Evolutionary conservation across 441 rosid species (phyloP).

Genomic region (Viola pubescens): DNA sequence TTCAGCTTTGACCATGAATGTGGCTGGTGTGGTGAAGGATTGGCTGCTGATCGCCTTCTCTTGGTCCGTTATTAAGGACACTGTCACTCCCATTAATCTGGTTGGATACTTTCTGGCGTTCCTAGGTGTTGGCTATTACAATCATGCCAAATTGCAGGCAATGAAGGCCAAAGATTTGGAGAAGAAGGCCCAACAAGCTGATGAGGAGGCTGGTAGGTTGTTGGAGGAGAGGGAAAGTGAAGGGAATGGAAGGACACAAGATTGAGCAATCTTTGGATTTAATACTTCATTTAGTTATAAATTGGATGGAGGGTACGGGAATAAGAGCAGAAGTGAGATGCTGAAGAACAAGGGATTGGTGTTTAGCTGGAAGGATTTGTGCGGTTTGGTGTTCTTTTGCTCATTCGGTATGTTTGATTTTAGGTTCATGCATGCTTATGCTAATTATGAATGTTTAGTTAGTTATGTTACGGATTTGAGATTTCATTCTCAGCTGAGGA

Average conservation of each 20-base stretch:
- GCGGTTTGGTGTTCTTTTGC: conserved; percentile 25
- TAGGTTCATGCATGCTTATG: conserved; percentile 21
- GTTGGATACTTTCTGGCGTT: conserved; percentile 85
- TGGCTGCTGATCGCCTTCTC: conserved; percentile 95
- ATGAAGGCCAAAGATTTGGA: conserved; percentile 79
- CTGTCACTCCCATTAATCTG: conserved; percentile 76
- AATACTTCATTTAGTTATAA: conserved; percentile 16
- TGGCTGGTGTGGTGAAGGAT: conserved; percentile 95
- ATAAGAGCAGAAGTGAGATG: conserved; percentile 37
- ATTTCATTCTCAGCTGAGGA: conserved; percentile 18
- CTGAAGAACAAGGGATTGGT: conserved; percentile 9
- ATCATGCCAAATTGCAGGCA: conserved; percentile 84
- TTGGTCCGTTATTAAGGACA: conserved; percentile 91
- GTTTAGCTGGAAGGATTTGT: background rate
- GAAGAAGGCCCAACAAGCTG: conserved; percentile 61
- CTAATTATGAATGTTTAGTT: conserved; percentile 25
- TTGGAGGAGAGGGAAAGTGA: conserved; percentile 70
- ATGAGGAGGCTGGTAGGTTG: conserved; percentile 77
- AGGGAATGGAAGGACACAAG: conserved; percentile 43
- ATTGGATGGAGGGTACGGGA: conserved; percentile 26
- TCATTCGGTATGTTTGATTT: conserved; percentile 21
- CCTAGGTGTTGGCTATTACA: conserved; percentile 86
- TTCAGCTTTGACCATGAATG: conserved; percentile 93
- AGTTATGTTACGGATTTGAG: conserved; percentile 23
- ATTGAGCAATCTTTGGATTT: conserved; percentile 18